Evolutionary conservation across 1,139 yeast genomes (phyloP).

Genomic region (Wickerhamomyces sp.): DNA sequence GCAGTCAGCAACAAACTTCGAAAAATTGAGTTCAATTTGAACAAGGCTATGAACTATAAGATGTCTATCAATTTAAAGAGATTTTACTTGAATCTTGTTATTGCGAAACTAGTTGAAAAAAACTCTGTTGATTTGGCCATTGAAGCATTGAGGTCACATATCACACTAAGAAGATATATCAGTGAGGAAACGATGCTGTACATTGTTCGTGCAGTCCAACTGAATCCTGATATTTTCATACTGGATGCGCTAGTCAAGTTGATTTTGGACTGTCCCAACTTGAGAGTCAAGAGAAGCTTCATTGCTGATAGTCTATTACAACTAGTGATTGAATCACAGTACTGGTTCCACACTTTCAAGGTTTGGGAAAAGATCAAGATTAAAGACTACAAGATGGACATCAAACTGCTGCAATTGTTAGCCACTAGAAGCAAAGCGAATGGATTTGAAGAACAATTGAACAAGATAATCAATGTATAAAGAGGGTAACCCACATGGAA

Average conservation of each 20-base stretch:
- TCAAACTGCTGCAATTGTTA: neutral
- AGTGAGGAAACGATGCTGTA: conserved; percentile 12
- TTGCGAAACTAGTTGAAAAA: conserved; percentile 7
- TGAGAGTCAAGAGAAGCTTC: neutral
- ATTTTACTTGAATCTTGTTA: conserved; percentile 12
- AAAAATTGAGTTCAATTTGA: conserved; percentile 2
- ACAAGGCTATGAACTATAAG: conserved; percentile 1
- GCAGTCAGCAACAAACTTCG: conserved; percentile 7
- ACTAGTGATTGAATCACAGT: conserved; percentile 5
- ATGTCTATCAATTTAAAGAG: conserved; percentile 6
- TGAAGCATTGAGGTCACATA: conserved; percentile 2
- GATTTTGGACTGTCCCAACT: neutral
- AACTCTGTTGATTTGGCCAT: conserved; percentile 5
- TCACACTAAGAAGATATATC: conserved; percentile 1
- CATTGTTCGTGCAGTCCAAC: conserved; percentile 5
- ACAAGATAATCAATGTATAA: neutral
- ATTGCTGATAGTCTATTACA: conserved; percentile 1
- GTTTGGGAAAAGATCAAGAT: neutral
- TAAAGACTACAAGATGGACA: conserved; percentile 1
- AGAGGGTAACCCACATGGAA: neutral
- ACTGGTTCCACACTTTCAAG: conserved; percentile 9
- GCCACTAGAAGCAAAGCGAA: neutral
- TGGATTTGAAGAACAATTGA: conserved; percentile 1
- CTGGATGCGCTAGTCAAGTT: conserved; percentile 2
- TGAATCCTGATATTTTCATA: neutral